Base-by-base conservation (phyloP, 148 eudicot genomes). In the Selenicereus undatus region DNA sequence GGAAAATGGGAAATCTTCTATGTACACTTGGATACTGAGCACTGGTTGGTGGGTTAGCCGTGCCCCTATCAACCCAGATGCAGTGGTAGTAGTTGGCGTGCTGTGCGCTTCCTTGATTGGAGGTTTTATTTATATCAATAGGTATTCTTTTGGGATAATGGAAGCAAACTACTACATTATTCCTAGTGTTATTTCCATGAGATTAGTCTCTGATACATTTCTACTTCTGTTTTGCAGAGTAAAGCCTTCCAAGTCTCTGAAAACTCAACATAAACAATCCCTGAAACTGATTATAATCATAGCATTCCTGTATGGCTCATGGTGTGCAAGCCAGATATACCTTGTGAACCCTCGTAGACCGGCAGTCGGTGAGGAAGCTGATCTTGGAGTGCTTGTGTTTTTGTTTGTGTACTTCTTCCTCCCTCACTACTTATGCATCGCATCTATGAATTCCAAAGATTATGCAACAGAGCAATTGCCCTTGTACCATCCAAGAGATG, bases 321-420 rank as follows among this genome's bases (percentile, higher is more conserved):
- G 98, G 98, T 95, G 99, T 85, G 92, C 88, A 21, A 93, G 88
- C 86, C 99, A 95, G 82, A 91, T 92, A 76, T 95, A 91, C 86
- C 36, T 91, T 82, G 87, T 91, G 52, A 79, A 84, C n/a, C 97
- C 99, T 80, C 94, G 94, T 52, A 84, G 97, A 26, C 84, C 97
- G 71, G 94, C 97, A 24, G 89, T 93, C 78, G 99, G 99, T 12
- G 99, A 95, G 84, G 99, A 95, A 84, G 97, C 98, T 81, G 98
- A 95, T 83, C 90, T 95, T 26, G 98, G 98, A 56, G 97, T 95
- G 51, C 88, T 95, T 17, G 88, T 95, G 82, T 95, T 95, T 83
- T 80, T 95, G 42, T 87, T 71, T 13, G 79, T 86, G 35, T 95
- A 90, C 79, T 93, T 95, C 75, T 92, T 91, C 75, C 77, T 89